Evolutionary conservation across 495 filamentous ascomycete species (phyloP).

Genomic region (Neurospora africana): DNA sequence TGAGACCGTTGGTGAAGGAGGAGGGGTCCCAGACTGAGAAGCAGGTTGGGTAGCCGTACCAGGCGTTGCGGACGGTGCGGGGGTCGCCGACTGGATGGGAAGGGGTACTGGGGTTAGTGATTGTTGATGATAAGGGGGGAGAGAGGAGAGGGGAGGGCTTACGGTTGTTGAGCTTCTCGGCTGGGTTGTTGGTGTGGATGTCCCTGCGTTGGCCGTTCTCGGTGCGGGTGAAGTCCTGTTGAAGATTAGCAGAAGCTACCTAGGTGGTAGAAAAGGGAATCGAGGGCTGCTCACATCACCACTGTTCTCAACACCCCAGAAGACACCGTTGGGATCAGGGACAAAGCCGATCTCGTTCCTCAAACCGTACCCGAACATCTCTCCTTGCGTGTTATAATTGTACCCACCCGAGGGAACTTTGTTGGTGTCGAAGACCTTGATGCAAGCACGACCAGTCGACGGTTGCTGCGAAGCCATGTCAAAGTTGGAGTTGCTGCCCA

Average conservation of each 20-base stretch:
- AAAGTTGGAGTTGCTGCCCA: slow-evolving; percentile 51
- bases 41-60: slow-evolving; percentile 63
- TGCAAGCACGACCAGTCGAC: slow-evolving; percentile 44
- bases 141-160: slow-evolving; percentile 18
- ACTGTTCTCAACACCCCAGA: slow-evolving; percentile 62
- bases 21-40: slow-evolving; percentile 50
- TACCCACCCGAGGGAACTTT: slow-evolving; percentile 27
- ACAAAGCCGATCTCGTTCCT: slow-evolving; percentile 58
- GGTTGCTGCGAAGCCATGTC: slow-evolving; percentile 39
- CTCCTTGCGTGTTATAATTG: slow-evolving; percentile 44
- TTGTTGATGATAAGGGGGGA: not conserved
- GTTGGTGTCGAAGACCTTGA: slow-evolving; percentile 51
- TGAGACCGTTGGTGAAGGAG: slow-evolving; percentile 31
- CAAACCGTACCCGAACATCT: slow-evolving; percentile 53
- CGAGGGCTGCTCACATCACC: slow-evolving; percentile 42
- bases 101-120: not conserved
- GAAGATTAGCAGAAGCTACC: slow-evolving; percentile 17
- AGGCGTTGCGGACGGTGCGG: slow-evolving; percentile 24
- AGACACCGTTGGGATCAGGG: slow-evolving; percentile 47
- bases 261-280: slow-evolving; percentile 15
- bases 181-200: slow-evolving; percentile 57
- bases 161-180: slow-evolving; percentile 61
- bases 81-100: slow-evolving; percentile 24
- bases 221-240: slow-evolving; percentile 25
- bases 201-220: slow-evolving; percentile 37